phyloP scores from a whole-genome alignment of 345 rosid species.

The Linum tenue region DNA sequence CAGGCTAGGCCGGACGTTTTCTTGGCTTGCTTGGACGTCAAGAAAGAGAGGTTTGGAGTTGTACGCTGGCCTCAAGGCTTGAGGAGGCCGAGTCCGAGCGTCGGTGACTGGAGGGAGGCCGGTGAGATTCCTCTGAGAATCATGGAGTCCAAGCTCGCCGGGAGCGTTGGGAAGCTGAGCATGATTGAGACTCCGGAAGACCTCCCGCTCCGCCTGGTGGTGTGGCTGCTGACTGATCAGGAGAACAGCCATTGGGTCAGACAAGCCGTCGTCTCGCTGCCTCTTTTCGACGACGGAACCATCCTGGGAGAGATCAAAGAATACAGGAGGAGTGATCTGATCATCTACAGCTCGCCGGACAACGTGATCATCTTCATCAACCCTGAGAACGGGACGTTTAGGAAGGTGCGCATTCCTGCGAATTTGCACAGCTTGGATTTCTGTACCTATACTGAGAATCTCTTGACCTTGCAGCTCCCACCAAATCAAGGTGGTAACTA shows the following conservation, averaged over 20 bases:
- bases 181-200: slow-evolving; percentile 1
- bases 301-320: neutral
- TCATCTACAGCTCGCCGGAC: neutral
- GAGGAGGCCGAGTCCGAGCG: neutral
- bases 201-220: neutral
- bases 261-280: neutral
- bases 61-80: slow-evolving; percentile 2
- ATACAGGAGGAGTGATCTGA: neutral
- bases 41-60: neutral
- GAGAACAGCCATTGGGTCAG: neutral
- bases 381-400: neutral
- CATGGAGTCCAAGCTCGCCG: slow-evolving; percentile 8
- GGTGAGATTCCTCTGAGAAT: neutral
- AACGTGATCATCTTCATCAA: neutral
- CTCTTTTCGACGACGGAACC: neutral
- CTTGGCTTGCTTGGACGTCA: neutral
- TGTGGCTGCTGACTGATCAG: slow-evolving; percentile 4
- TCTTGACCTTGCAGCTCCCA: neutral
- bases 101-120: neutral
- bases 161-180: neutral
- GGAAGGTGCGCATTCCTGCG: neutral
- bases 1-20: neutral
- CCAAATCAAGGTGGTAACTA: neutral
- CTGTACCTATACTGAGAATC: neutral
- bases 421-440: neutral